Percentiles rank a stretch among this genome's conserved stretches.
Conservation (phyloP, 768 basidiomycete genomes). For the Pleurotus sapidus region DNA sequence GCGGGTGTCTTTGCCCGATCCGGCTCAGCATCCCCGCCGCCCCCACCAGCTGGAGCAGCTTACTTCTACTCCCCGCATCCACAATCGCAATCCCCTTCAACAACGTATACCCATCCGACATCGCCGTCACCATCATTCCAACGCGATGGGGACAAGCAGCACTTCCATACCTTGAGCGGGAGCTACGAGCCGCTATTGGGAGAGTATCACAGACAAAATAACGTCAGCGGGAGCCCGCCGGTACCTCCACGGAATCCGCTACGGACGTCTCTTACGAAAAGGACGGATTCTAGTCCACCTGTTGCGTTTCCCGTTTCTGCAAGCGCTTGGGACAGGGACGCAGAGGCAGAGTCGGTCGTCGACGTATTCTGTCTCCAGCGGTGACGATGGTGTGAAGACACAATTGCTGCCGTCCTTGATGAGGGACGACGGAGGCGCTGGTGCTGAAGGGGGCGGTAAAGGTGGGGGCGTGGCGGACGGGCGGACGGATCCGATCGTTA, state of each 20-base stretch:
- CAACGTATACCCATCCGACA: conserved; percentile 26
- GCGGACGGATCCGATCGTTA: too few relatives aligned
- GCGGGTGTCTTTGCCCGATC: conserved; percentile 39
- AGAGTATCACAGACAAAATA: conserved; percentile 21
- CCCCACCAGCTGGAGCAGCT: conserved; percentile 23
- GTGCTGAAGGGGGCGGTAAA: too few relatives aligned
- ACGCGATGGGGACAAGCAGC: too few relatives aligned
- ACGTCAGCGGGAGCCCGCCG: not conserved
- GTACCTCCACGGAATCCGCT: not conserved
- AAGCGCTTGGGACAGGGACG: not conserved
- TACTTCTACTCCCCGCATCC: conserved; percentile 1
- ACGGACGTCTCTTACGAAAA: too few relatives aligned
- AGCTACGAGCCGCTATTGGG: conserved; percentile 63
- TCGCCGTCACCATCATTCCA: conserved; percentile 27
- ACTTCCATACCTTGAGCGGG: conserved; percentile 31
- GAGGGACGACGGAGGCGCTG: too few relatives aligned
- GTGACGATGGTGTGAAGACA: too few relatives aligned
- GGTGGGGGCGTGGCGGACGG: too few relatives aligned
- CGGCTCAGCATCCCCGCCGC: conserved; percentile 45
- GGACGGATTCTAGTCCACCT: too few relatives aligned
- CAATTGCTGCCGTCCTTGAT: too few relatives aligned
- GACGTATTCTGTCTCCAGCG: not conserved
- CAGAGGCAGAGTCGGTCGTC: not conserved
- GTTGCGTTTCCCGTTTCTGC: too few relatives aligned
- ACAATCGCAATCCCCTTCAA: not conserved